A percentile compares a stretch with the other conserved stretches of the same genome.
Conservation (phyloP, 1,139 yeast genomes). For the Blastobotrys niveus region DNA sequence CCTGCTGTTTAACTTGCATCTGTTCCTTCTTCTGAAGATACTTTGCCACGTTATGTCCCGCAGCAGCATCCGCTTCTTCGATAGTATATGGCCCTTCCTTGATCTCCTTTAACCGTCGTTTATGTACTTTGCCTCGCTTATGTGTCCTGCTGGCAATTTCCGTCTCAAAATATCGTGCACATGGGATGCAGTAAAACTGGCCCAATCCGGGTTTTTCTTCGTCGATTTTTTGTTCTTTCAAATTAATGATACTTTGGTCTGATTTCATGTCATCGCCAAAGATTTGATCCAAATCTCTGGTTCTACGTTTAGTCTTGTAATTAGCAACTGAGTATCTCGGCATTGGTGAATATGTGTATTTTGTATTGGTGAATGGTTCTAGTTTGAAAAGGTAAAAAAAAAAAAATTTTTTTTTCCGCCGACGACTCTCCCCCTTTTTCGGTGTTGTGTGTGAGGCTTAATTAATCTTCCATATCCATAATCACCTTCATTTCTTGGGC, state of each 20-base stretch:
- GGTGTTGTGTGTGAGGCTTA: neutral
- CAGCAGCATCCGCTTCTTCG: conserved; percentile 86
- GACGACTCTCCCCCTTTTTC: neutral
- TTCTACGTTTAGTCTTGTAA: conserved; percentile 37
- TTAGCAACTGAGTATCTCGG: conserved; percentile 77
- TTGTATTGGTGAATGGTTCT: neutral
- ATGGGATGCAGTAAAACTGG: conserved; percentile 87
- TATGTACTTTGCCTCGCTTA: conserved; percentile 69
- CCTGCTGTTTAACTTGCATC: conserved; percentile 11
- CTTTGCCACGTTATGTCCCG: conserved; percentile 66
- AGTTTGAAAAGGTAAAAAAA: conserved; percentile 1
- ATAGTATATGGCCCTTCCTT: conserved; percentile 76
- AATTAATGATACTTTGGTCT: conserved; percentile 52
- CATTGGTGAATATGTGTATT: conserved; percentile 40
- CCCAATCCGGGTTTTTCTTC: conserved; percentile 92
- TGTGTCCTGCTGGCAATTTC: conserved; percentile 70
- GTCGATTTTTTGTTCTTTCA: conserved; percentile 79
- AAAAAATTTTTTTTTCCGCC: conserved; percentile 1
- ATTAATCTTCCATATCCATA: neutral
- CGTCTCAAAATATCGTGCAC: conserved; percentile 87
- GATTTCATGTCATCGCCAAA: conserved; percentile 61
- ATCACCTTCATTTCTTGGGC: conserved; percentile 2
- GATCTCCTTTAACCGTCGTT: conserved; percentile 74
- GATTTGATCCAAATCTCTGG: conserved; percentile 73
- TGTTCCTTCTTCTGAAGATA: conserved; percentile 42